These are phyloP conservation scores for Calonectria pseudoturangicola DNA, from an alignment of 2,329 filamentous ascomycete species.

Conservation along the genomic window DNA sequence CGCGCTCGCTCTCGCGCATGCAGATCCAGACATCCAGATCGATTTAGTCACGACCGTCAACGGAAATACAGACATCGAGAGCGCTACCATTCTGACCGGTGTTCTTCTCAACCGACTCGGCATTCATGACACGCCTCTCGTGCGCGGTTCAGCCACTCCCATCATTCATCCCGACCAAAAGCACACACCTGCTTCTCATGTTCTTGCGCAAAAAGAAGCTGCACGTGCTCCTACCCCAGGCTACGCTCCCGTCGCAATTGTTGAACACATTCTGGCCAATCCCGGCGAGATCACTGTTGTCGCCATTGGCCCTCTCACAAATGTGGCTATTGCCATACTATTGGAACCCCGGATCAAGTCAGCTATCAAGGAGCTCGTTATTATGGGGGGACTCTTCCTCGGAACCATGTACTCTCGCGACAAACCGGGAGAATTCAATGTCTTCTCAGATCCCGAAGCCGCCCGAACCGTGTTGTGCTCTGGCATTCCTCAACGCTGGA, in stretches of 20 bases:
- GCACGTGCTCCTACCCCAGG: neutral
- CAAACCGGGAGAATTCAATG: neutral
- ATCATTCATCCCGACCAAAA: neutral
- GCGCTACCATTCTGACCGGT: neutral
- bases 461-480: neutral
- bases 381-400: neutral
- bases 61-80: neutral
- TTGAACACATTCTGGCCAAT: neutral
- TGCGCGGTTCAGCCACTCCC: neutral
- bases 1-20: neutral
- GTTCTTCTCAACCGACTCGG: neutral
- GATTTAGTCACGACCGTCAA: neutral
- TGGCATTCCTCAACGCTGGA: neutral
- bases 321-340: neutral
- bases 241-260: neutral
- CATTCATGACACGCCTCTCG: neutral
- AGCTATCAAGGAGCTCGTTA: neutral
- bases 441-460: conserved; percentile 1
- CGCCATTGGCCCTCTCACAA: neutral
- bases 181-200: neutral
- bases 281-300: neutral
- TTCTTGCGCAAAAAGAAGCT: neutral
- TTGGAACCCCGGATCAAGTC: neutral
- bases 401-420: neutral
- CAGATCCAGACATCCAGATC: neutral